These are phyloP conservation scores for Vachellia pachyceras DNA, from an alignment of 306 rosid genomes.

Conservation along the genomic window DNA sequence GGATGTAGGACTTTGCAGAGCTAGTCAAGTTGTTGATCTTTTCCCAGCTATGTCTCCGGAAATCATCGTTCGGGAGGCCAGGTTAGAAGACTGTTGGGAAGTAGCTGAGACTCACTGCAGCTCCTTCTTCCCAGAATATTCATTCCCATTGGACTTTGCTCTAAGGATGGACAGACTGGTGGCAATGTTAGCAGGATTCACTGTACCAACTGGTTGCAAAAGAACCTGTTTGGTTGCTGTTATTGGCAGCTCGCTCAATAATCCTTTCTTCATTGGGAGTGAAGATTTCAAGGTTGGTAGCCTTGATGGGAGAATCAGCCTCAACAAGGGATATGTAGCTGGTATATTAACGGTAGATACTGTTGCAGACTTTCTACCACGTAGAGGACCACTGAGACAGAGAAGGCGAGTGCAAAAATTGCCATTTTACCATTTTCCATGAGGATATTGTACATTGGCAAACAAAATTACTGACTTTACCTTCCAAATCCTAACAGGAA, in stretches of 20 bases:
- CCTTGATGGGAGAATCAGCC: constrained; percentile 76
- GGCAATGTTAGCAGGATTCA: constrained; percentile 83
- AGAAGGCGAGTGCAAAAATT: constrained; percentile 66
- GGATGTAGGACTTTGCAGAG: constrained; percentile 78
- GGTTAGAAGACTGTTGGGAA: constrained; percentile 98
- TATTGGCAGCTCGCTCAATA: constrained; percentile 63
- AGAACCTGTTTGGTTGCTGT: constrained; percentile 92
- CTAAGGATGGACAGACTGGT: constrained; percentile 86
- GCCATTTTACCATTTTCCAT: constrained; percentile 3
- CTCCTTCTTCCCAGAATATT: constrained; percentile 90
- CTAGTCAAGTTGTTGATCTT: constrained; percentile 86
- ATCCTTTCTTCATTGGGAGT: constrained; percentile 63
- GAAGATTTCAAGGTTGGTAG: constrained; percentile 75
- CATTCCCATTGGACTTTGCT: constrained; percentile 87
- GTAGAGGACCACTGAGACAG: constrained; percentile 79
- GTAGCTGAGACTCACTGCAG: constrained; percentile 99
- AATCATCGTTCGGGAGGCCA: constrained; percentile 85
- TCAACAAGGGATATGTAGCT: constrained; percentile 86
- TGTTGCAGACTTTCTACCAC: constrained; percentile 91
- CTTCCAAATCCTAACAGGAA: neutral
- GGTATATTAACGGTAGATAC: constrained; percentile 95
- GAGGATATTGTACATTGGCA: neutral
- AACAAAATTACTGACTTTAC: neutral
- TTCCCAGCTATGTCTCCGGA: constrained; percentile 80
- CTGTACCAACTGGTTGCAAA: constrained; percentile 80